These are phyloP conservation scores for Myxozyma vanderwaltii DNA, from an alignment of 805 yeast species.

Conservation along the genomic window DNA sequence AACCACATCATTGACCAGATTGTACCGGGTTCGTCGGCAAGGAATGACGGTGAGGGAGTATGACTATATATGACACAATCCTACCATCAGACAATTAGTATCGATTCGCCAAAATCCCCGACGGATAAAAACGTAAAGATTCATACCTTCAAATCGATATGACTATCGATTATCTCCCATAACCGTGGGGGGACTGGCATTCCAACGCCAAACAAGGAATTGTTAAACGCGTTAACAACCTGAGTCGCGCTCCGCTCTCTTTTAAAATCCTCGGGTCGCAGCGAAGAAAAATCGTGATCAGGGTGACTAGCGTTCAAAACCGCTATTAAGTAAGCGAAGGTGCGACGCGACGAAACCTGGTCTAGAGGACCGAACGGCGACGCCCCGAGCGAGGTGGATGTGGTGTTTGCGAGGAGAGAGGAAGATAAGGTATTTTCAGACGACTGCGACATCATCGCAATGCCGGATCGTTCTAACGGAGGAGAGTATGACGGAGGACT, in stretches of 20 bases:
- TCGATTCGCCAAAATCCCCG: background rate
- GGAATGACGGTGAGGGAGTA: conserved; percentile 56
- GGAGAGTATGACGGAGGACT: conserved; percentile 36
- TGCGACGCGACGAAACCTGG: conserved; percentile 79
- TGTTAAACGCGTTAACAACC: conserved; percentile 68
- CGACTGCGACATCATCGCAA: conserved; percentile 5
- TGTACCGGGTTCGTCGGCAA: conserved; percentile 64
- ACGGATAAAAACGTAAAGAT: too few relatives aligned
- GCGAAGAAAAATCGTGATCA: conserved; percentile 87
- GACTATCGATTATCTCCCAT: conserved; percentile 85
- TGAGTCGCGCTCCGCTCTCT: conserved; percentile 49
- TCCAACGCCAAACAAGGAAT: conserved; percentile 69
- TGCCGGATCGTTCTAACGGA: conserved; percentile 27
- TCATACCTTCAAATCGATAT: conserved; percentile 70
- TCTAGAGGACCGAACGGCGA: conserved; percentile 91
- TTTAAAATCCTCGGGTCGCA: conserved; percentile 76
- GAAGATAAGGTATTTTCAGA: conserved; percentile 9
- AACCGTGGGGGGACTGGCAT: conserved; percentile 60
- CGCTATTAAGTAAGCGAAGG: conserved; percentile 87
- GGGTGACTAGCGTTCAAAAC: conserved; percentile 91
- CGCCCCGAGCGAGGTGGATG: conserved; percentile 38
- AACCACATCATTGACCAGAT: conserved; percentile 87
- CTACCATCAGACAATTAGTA: background rate
- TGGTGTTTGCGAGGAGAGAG: conserved; percentile 7
- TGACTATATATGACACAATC: conserved; percentile 36